Evolutionary conservation across 1,139 yeast genomes (phyloP), one percentile per base, ranked within the genome.

Genomic region (Debaryomyces singareniensis): DNA sequence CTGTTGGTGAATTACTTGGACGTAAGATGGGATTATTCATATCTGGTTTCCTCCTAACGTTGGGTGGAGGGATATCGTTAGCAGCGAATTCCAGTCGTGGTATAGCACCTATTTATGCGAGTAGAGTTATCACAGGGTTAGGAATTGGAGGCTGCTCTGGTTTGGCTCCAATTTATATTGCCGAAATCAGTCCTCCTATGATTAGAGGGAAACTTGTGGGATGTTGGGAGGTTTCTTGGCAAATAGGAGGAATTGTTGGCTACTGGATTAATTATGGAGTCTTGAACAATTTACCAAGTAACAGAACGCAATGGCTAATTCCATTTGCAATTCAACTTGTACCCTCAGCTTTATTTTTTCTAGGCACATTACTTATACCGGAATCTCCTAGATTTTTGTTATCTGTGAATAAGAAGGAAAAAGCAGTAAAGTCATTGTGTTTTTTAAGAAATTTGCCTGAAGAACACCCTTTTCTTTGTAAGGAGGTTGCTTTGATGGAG

Each of bases 361-460:
- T 54, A 23, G 67, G 66, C n/a, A 56, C 58, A 3, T 53, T 58
- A 30, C 45, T 61, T 27, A 49, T 69, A 24, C 58, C 61, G 12
- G 78, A 72, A 39, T 61, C 72, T 7, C 78, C 77, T 1, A 50
- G 77, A 32, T 70, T 68, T 61, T 54, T 63, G 25, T 49, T 68
- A 14, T 47, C 56, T 20, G 45, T 38, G 14, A 66, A 61, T 7
- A 47, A 51, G 24, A 45, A 53, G n/a, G 62, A 53, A 4, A 37
- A 56, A 30, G 76, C 74, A 0, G 56, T 6, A 20, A 49, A 50
- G 52, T 53, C 46, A 9, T 47, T 72, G 25, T 61, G 58, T 16
- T 61, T 42, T 42, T 51, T 52, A 32, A 42, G 58, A 39, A 48
- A 37, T 35, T 36, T 60, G 12, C 46, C 50, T 2, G 40, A 34